Conservation (phyloP, 306 rosid genomes). For the Vachellia pachyceras region DNA sequence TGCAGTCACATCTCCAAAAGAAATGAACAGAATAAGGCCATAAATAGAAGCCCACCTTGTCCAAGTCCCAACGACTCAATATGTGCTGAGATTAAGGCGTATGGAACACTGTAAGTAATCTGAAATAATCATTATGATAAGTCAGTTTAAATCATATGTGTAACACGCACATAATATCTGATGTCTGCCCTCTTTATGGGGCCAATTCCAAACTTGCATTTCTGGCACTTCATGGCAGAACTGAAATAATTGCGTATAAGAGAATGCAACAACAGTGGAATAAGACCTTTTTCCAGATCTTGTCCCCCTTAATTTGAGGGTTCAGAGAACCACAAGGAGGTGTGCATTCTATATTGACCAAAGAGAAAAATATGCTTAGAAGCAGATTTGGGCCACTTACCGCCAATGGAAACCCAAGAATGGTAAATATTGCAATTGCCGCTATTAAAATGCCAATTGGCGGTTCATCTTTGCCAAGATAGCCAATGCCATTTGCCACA, state of each 20-base stretch:
- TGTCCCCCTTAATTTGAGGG: background rate
- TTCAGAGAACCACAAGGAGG: slow-evolving; percentile 5
- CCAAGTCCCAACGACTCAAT: slow-evolving; percentile 93
- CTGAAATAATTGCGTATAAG: background rate
- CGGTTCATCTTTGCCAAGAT: slow-evolving; percentile 58
- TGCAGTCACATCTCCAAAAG: slow-evolving; percentile 15
- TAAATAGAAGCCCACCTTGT: slow-evolving; percentile 65
- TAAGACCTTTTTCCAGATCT: background rate
- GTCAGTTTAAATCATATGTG: slow-evolving; percentile 27
- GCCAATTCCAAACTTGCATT: slow-evolving; percentile 24
- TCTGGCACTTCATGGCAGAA: slow-evolving; percentile 29
- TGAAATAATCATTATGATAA: slow-evolving; percentile 46
- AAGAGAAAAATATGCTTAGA: slow-evolving; percentile 25
- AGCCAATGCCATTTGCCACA: slow-evolving; percentile 68
- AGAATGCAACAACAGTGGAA: slow-evolving; percentile 14
- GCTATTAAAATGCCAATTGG: slow-evolving; percentile 78
- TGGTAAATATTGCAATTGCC: slow-evolving; percentile 65
- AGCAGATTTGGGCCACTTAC: slow-evolving; percentile 59
- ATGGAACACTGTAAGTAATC: slow-evolving; percentile 94
- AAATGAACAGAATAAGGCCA: slow-evolving; percentile 28
- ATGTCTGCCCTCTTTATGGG: slow-evolving; percentile 26
- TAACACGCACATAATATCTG: slow-evolving; percentile 25
- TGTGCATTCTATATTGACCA: slow-evolving; percentile 14
- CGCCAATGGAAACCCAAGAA: slow-evolving; percentile 90
- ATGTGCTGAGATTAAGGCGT: slow-evolving; percentile 80